Evolutionary conservation across 2,329 filamentous ascomycete species (phyloP).

Genomic region (Phaeophleospora eucalypticola): DNA sequence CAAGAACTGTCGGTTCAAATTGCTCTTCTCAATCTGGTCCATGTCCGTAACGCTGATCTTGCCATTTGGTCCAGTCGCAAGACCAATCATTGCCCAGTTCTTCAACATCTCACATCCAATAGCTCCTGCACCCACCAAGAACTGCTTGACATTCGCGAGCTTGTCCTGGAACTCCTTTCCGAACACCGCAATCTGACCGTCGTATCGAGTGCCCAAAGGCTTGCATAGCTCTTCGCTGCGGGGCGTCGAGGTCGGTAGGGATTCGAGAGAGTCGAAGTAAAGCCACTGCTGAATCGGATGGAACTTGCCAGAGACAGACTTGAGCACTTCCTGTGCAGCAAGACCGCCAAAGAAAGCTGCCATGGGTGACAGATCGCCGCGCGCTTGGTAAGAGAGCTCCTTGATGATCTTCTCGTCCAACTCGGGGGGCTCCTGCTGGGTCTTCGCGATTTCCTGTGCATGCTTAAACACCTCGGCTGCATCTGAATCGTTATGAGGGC

Average conservation of each 20-base stretch:
- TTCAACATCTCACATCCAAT: constrained; percentile 99
- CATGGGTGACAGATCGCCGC: constrained; percentile 85
- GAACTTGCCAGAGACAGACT: constrained; percentile 97
- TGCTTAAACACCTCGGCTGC: constrained; percentile 72
- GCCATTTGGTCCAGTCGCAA: constrained; percentile 82
- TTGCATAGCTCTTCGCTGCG: constrained; percentile 86
- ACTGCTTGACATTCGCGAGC: constrained; percentile 82
- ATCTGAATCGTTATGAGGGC: constrained; percentile 79
- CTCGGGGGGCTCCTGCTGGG: constrained; percentile 68
- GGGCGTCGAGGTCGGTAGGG: constrained; percentile 68
- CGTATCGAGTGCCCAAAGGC: constrained; percentile 80
- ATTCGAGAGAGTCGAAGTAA: constrained; percentile 98
- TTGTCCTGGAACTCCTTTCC: constrained; percentile 92
- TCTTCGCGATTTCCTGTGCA: constrained; percentile 66
- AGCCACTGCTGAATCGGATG: constrained; percentile 92
- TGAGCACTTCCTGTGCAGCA: constrained; percentile 89
- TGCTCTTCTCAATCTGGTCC: constrained; percentile 98
- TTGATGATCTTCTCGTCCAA: constrained; percentile 88
- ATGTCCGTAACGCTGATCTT: constrained; percentile 93
- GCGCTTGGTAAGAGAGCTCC: constrained; percentile 91
- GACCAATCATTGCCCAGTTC: constrained; percentile 99
- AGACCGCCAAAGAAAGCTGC: constrained; percentile 93
- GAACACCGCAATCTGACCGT: constrained; percentile 95
- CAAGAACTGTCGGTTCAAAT: constrained; percentile 93
- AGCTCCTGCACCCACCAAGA: constrained; percentile 91